These are phyloP conservation scores for Bipolaris bicolor DNA, from an alignment of 2,329 filamentous ascomycete genomes.

Conservation along the genomic window DNA sequence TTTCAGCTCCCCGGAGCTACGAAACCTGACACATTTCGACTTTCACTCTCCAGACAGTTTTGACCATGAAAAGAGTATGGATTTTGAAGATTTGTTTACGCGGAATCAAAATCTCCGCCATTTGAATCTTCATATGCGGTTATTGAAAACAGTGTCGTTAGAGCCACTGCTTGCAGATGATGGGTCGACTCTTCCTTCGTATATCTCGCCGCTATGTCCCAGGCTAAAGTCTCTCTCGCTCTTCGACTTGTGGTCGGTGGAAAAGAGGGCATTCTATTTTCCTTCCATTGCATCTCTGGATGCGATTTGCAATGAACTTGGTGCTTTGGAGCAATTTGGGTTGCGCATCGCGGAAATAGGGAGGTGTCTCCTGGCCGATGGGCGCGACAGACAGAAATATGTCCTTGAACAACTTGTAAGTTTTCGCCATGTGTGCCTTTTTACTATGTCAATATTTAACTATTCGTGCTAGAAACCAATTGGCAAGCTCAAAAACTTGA, in stretches of 20 bases:
- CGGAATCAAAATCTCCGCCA: constrained; percentile 2
- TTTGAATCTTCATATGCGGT: background rate
- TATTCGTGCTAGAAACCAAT: constrained; percentile 3
- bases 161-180: background rate
- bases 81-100: background rate
- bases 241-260: background rate
- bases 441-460: background rate
- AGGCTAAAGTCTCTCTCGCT: background rate
- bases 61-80: background rate
- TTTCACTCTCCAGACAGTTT: background rate
- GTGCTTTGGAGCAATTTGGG: background rate
- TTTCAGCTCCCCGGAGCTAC: background rate
- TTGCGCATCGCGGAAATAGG: background rate
- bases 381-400: background rate
- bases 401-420: background rate
- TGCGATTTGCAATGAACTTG: background rate
- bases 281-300: background rate
- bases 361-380: background rate
- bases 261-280: too few relatives aligned
- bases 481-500: constrained; percentile 6
- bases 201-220: background rate
- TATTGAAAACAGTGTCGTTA: background rate
- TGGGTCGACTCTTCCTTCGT: background rate
- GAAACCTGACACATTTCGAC: background rate
- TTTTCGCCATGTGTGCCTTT: background rate